Percentiles rank a stretch among this genome's conserved stretches.
These are phyloP conservation scores for Solanum commersonii DNA, from an alignment of 257 asterid genomes.

Conservation along the genomic window DNA sequence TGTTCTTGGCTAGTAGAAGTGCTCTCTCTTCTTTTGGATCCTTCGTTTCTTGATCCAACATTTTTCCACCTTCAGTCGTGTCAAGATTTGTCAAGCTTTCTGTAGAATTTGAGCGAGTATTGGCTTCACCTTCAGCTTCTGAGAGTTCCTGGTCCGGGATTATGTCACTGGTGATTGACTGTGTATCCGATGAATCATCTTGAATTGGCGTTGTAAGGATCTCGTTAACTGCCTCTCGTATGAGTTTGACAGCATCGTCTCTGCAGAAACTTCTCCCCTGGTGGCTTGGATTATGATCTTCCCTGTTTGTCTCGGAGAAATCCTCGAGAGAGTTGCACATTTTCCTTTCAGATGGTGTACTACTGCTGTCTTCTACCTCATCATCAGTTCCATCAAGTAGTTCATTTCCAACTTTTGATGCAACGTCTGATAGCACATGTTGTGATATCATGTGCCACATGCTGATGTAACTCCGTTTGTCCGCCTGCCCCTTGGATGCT, in stretches of 20 bases:
- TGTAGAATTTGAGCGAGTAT: not conserved
- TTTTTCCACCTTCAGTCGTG: not conserved
- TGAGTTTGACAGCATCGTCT: constrained; percentile 62
- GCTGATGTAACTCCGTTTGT: constrained; percentile 33
- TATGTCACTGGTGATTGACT: constrained; percentile 36
- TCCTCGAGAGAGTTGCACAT: not conserved
- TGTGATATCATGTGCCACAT: constrained; percentile 96
- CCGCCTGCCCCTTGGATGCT: constrained; percentile 6
- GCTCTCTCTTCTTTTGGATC: not conserved
- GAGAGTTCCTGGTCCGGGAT: constrained; percentile 24
- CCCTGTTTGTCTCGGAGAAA: not conserved
- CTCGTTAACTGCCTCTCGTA: constrained; percentile 82
- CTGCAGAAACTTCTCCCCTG: constrained; percentile 42
- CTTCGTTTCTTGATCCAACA: constrained; percentile 1
- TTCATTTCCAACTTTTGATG: constrained; percentile 54
- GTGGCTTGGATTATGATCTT: constrained; percentile 2
- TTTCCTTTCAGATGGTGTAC: not conserved
- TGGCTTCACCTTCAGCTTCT: constrained; percentile 14
- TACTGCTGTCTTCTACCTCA: constrained; percentile 22
- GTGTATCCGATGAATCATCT: constrained; percentile 45
- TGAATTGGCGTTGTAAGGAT: constrained; percentile 59
- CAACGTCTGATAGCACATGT: constrained; percentile 70
- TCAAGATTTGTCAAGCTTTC: not conserved
- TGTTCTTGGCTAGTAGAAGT: constrained; percentile 5
- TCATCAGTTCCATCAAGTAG: constrained; percentile 70